Conservation (phyloP, 176 grass and related monocot genomes). For the Calamus simplicifolius region DNA sequence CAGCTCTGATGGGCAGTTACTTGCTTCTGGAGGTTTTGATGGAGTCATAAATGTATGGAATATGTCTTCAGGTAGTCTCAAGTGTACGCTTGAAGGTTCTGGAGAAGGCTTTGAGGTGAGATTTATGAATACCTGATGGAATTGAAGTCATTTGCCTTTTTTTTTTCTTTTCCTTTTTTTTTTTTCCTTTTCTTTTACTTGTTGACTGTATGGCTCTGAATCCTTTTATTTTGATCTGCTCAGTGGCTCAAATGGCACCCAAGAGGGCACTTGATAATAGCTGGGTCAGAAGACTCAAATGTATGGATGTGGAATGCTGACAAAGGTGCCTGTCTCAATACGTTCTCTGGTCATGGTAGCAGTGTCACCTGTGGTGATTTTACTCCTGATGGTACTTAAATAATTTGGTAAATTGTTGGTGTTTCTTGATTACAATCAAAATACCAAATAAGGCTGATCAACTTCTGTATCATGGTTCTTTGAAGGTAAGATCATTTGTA, state of each 20-base stretch:
- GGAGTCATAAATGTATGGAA: slow-evolving; percentile 72
- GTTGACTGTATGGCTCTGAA: no score
- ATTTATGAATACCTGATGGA: not conserved
- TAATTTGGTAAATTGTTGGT: not conserved
- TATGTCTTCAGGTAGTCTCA: slow-evolving; percentile 37
- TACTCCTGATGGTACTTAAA: slow-evolving; percentile 61
- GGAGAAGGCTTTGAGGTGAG: slow-evolving; percentile 79
- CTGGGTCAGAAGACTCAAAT: slow-evolving; percentile 80
- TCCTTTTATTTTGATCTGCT: slow-evolving; percentile 3
- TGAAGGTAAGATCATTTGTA: slow-evolving; percentile 85
- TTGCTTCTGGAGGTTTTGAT: slow-evolving; percentile 81
- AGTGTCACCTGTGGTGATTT: slow-evolving; percentile 84
- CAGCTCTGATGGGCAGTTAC: slow-evolving; percentile 78
- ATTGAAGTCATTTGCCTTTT: slow-evolving; percentile 1
- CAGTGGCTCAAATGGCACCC: slow-evolving; percentile 98
- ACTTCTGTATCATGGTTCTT: not conserved
- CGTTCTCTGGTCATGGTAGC: slow-evolving; percentile 78
- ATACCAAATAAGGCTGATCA: no score
- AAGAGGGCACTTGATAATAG: slow-evolving; percentile 68
- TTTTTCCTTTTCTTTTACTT: not conserved
- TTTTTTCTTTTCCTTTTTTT: not conserved
- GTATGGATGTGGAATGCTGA: slow-evolving; percentile 96
- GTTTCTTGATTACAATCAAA: not conserved
- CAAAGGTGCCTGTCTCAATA: slow-evolving; percentile 40
- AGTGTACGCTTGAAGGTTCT: slow-evolving; percentile 69